Evolutionary conservation across 225 moss, liverwort and hornwort genomes (phyloP).

Genomic region (Marchantia polymorpha): DNA sequence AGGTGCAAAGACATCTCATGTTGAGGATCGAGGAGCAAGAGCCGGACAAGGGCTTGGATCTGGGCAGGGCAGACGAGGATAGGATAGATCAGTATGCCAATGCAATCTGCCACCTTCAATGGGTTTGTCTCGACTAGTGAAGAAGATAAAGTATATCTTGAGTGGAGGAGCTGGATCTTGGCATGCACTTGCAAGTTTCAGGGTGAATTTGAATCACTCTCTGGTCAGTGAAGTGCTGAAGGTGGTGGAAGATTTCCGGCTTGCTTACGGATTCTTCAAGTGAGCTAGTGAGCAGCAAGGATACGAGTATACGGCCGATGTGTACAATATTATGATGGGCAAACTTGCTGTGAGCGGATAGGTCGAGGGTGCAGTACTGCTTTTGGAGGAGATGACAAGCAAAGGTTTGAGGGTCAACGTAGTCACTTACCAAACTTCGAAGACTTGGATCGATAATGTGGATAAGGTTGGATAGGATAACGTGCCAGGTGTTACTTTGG

Average conservation of each 20-base stretch:
- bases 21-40: background rate
- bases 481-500: no score
- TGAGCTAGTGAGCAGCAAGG: slow-evolving; percentile 72
- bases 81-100: background rate
- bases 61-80: background rate
- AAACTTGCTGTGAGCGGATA: slow-evolving; percentile 44
- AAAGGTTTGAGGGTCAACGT: slow-evolving; percentile 17
- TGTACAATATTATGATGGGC: slow-evolving; percentile 59
- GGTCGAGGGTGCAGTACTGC: slow-evolving; percentile 33
- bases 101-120: background rate
- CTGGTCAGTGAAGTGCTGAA: slow-evolving; percentile 64
- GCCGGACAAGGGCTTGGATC: background rate
- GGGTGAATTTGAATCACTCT: slow-evolving; percentile 36
- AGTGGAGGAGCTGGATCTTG: background rate
- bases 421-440: slow-evolving; percentile 20
- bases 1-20: no score
- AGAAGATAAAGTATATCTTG: slow-evolving; percentile 7
- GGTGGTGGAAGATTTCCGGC: slow-evolving; percentile 56
- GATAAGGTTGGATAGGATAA: no score
- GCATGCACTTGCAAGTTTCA: slow-evolving; percentile 1
- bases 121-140: slow-evolving; percentile 13
- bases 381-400: slow-evolving; percentile 48
- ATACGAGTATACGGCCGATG: slow-evolving; percentile 49
- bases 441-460: no score
- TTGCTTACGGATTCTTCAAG: slow-evolving; percentile 51